These are phyloP conservation scores for Fusarium sp. DNA, from an alignment of 2,329 filamentous ascomycete species.

Conservation along the genomic window DNA sequence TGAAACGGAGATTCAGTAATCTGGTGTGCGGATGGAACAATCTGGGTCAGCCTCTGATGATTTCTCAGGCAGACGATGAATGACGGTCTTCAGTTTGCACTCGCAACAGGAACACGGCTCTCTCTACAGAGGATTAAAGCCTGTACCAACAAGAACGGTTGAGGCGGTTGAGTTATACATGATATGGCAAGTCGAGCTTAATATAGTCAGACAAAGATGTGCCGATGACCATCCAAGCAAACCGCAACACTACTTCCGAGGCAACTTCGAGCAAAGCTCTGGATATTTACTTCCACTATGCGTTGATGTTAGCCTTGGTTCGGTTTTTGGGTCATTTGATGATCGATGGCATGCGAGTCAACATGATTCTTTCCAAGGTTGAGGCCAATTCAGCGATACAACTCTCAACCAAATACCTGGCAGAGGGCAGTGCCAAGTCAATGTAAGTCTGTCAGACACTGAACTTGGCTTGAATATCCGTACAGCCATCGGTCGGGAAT, in stretches of 20 bases:
- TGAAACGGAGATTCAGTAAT: neutral
- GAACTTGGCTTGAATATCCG: neutral
- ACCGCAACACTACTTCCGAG: neutral
- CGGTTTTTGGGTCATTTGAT: neutral
- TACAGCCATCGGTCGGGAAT: neutral
- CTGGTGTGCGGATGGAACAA: neutral
- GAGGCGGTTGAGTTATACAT: slow-evolving; percentile 6
- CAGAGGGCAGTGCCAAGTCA: neutral
- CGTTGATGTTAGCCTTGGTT: neutral
- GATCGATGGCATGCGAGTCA: neutral
- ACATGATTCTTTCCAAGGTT: neutral
- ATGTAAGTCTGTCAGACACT: neutral
- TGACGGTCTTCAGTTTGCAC: neutral
- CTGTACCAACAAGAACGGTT: neutral
- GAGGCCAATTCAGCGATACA: neutral
- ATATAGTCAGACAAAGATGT: neutral
- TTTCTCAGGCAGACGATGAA: neutral
- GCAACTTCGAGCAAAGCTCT: neutral
- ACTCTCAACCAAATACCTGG: neutral
- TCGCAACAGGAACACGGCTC: neutral
- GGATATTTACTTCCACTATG: neutral
- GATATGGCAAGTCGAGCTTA: neutral
- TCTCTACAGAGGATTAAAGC: neutral
- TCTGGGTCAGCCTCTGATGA: neutral
- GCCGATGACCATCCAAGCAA: neutral